phyloP scores from a whole-genome alignment of 2,329 filamentous ascomycete genomes.

The Simplicillium sp. region DNA sequence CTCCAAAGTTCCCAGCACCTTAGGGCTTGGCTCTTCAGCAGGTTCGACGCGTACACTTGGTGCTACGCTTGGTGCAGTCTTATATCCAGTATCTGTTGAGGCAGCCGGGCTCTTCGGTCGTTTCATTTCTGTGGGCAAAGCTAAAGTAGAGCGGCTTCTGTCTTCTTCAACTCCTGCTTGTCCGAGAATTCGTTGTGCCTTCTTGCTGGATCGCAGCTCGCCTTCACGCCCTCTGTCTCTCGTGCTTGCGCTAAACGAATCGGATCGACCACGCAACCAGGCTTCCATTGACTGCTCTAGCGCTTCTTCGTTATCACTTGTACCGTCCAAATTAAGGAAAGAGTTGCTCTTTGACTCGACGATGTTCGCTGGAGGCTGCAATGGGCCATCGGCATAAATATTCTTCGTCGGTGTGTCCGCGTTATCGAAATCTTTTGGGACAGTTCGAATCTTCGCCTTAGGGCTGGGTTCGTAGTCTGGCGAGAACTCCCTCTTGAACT shows the following conservation, averaged over 20 bases:
- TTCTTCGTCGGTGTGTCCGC: constrained; percentile 3
- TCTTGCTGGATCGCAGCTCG: constrained; percentile 17
- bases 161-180: constrained; percentile 23
- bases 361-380: constrained; percentile 17
- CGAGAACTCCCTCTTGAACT: constrained; percentile 54
- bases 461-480: constrained; percentile 66
- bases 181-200: constrained; percentile 12
- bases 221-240: constrained; percentile 13
- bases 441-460: constrained; percentile 61
- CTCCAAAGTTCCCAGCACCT: constrained; percentile 20
- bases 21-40: constrained; percentile 27
- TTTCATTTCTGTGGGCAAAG: constrained; percentile 31
- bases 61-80: constrained; percentile 29
- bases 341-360: constrained; percentile 31
- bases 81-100: constrained; percentile 28
- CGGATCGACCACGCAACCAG: constrained; percentile 1
- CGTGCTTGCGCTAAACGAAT: constrained; percentile 2
- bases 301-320: constrained; percentile 37
- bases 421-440: constrained; percentile 36
- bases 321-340: constrained; percentile 38
- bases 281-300: background rate
- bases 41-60: constrained; percentile 36
- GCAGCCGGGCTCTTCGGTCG: constrained; percentile 23
- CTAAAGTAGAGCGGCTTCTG: constrained; percentile 23
- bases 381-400: constrained; percentile 8